phyloP scores from a whole-genome alignment of 2,329 filamentous ascomycete species.

The Rutstroemia sp. region DNA sequence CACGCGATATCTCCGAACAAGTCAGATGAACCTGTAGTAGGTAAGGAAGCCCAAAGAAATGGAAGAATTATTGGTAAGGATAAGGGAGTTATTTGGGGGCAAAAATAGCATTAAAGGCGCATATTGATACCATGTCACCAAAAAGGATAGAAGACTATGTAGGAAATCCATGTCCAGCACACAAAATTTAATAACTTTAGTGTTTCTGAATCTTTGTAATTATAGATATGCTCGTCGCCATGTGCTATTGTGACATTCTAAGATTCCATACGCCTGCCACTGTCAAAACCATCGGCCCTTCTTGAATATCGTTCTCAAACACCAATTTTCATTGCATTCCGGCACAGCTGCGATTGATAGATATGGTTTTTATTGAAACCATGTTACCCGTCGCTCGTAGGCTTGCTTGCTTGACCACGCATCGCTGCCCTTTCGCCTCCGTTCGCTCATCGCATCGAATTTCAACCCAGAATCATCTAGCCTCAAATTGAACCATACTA shows the following conservation, averaged over 20 bases:
- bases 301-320: no score
- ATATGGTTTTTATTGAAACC: no score
- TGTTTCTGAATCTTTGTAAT: no score
- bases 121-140: constrained; percentile 12
- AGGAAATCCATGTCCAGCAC: neutral
- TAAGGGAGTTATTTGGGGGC: constrained; percentile 11
- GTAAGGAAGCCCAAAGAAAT: neutral
- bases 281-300: no score
- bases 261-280: constrained; percentile 9
- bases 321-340: no score
- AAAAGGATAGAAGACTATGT: neutral
- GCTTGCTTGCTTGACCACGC: no score
- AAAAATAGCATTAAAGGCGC: constrained; percentile 27
- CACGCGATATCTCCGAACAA: constrained; percentile 28
- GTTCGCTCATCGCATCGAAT: neutral
- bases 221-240: neutral
- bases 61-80: constrained; percentile 4
- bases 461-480: constrained; percentile 47
- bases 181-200: neutral
- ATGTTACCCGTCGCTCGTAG: no score
- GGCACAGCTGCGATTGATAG: no score
- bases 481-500: constrained; percentile 98
- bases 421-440: no score
- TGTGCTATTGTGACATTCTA: constrained; percentile 1
- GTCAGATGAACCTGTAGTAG: constrained; percentile 27